These are phyloP conservation scores for Silene vulgaris DNA, from an alignment of 179 eudicot genomes.

Conservation along the genomic window DNA sequence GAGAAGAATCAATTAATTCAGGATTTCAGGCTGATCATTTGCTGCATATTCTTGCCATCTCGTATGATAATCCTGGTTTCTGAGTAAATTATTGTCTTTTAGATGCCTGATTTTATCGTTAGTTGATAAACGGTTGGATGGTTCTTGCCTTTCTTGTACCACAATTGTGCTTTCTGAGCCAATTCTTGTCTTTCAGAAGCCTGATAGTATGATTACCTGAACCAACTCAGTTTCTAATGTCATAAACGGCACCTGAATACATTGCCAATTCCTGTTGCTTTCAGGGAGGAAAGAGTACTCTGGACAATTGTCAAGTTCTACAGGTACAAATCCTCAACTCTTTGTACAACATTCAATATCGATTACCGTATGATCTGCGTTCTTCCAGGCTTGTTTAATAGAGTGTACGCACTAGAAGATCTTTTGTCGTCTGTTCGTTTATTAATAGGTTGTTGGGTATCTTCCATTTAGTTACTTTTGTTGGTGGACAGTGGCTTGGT, in stretches of 20 bases:
- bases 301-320: conserved; percentile 93
- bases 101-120: not conserved
- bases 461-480: not conserved
- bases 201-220: not conserved
- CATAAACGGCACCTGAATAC: not conserved
- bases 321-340: conserved; percentile 47
- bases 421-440: not conserved
- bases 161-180: not conserved
- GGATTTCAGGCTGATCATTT: not conserved
- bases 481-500: not conserved
- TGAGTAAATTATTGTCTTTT: not conserved
- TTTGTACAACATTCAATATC: not conserved
- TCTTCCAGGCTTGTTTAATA: not conserved
- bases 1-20: too few relatives aligned
- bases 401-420: not conserved
- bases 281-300: conserved; percentile 94
- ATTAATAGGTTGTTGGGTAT: not conserved
- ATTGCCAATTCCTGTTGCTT: conserved; percentile 1
- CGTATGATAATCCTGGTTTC: not conserved
- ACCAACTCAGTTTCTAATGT: not conserved
- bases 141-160: not conserved
- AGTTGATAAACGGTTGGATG: not conserved
- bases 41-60: not conserved
- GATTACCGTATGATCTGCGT: not conserved
- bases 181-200: not conserved